Evolutionary conservation across 805 yeast genomes (phyloP), one percentile per base, ranked within the genome.

Genomic region (Scheffersomyces stipitis): DNA sequence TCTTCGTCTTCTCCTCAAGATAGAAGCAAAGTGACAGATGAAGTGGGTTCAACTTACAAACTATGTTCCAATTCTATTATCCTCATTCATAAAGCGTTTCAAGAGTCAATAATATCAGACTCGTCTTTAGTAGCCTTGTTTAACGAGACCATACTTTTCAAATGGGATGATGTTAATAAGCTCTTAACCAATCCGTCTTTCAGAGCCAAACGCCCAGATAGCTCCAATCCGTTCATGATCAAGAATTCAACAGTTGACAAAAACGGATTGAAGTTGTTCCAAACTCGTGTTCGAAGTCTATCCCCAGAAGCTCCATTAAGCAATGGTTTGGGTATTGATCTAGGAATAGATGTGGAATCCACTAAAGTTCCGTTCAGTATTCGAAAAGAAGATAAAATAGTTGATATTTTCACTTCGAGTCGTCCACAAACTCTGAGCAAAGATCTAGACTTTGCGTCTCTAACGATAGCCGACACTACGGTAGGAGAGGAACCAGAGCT

Each of bases 31-130:
- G 9, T 69, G 41, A 38, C 58, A 41, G 50, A 59, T 41, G 49
- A 52, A 41, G 31, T 71, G 49, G 61, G 62, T 45, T 30, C 54
- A 30, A 36, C 54, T 37, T 55, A 73, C 61, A 52, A 65, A 60
- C 15, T 60, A 41, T 51, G 76, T 62, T 44, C 71, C 52, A 71
- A 65, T 34, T 45, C 63, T 4, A 58, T 66, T 15, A 56, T 56
- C 3, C 40, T 66, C n/a, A 51, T 64, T 14, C 51, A 48, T 34
- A 60, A 60, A 23, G 67, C 70, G 3, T 60, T 62, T 28, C 40
- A 41, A 44, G 75, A 72, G 44, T 51, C 65, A 10, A 49, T 72
- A 24, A 52, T 74, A 4, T 62, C 59, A 27, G 66, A 71, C 10
- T 15, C 28, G 3, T 4, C 23, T 5, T 27, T 63, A 14, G 44